Evolutionary conservation across 257 asterid species (phyloP), one percentile per base, ranked within the genome.

Genomic region (Henckelia pumila): DNA sequence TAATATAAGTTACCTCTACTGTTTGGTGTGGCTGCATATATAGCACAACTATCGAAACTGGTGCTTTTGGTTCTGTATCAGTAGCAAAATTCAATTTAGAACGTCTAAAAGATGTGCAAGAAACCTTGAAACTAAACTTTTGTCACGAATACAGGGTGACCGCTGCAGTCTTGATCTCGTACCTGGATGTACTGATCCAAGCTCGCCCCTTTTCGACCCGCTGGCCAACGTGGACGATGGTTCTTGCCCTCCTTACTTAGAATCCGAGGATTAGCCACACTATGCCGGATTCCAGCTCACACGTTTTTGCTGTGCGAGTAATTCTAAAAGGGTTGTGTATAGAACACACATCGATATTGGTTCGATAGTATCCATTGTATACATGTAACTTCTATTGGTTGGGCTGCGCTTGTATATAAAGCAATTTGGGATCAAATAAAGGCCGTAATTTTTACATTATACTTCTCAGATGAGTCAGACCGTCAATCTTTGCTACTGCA

Each of bases 151-250:
- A 78, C 84, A 92, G 98, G 98, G 95, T 8, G 98, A 92, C 49
- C 90, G 96, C 8, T 89, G 98, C 80, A 74, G 83, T 62, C 92
- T 92, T 52, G 87, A 92, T 80, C 40, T 92, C 8, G 88, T 92
- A 30, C 70, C 63, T 0, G 96, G 98, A 52, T 87, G 96, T 71
- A 84, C 73, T 7, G 98, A 92, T 77, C 95, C 98, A 22, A 70
- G 79, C 80, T 89, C 98, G 1, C 84, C 85, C 6, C 6, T 53
- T 19, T 92, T 61, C 70, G 47, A 92, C 68, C 96, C 96, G 10
- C 64, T 85, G 3, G 98, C 98, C 29, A 87, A 82, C 29, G 90
- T 84, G 60, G 96, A 92, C 6, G 96, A 92, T 70, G 96, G 98
- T 53, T 89, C 98, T 59, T 89, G 98, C 85, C 95, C 94, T 7